A percentile compares a stretch with the other conserved stretches of the same genome.
phyloP scores from a whole-genome alignment of 2,329 filamentous ascomycete genomes.

The Akanthomyces uredinophilus region DNA sequence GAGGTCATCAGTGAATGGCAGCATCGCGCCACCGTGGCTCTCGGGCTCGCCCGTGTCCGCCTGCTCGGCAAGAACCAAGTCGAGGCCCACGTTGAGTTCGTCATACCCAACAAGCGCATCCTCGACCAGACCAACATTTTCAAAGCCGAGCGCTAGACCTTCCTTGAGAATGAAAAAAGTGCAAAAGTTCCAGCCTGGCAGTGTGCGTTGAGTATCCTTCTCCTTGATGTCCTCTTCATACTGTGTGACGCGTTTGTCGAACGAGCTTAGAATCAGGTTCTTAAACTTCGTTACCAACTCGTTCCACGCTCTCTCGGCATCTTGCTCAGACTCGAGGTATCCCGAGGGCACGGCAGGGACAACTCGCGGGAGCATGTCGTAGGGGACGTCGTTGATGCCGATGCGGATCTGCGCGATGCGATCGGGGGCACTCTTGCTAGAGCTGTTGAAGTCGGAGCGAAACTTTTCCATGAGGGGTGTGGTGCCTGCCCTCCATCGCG shows the following conservation, averaged over 20 bases:
- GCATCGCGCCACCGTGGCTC: slow-evolving; percentile 66
- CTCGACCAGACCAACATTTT: slow-evolving; percentile 92
- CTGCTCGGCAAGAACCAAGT: slow-evolving; percentile 75
- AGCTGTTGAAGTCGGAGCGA: slow-evolving; percentile 80
- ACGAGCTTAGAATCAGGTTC: slow-evolving; percentile 77
- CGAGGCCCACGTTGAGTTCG: slow-evolving; percentile 82
- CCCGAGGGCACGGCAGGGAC: slow-evolving; percentile 58
- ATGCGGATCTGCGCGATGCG: slow-evolving; percentile 82
- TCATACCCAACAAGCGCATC: slow-evolving; percentile 94
- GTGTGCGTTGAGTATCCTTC: slow-evolving; percentile 76
- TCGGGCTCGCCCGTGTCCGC: slow-evolving; percentile 51
- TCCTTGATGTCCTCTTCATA: slow-evolving; percentile 98
- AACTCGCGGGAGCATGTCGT: slow-evolving; percentile 57
- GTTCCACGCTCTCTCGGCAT: slow-evolving; percentile 75
- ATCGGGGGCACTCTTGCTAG: slow-evolving; percentile 64
- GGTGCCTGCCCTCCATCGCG: slow-evolving; percentile 73
- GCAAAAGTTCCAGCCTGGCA: slow-evolving; percentile 98
- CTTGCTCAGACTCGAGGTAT: slow-evolving; percentile 66
- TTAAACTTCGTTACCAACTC: slow-evolving; percentile 86
- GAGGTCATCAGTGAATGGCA: slow-evolving; percentile 69
- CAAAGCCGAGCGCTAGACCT: slow-evolving; percentile 86
- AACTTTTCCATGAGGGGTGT: slow-evolving; percentile 86
- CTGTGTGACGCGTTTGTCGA: slow-evolving; percentile 83
- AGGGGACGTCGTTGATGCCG: slow-evolving; percentile 62
- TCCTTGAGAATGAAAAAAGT: slow-evolving; percentile 99